Evolutionary conservation across 2,329 filamentous ascomycete species (phyloP), one percentile per base, ranked within the genome.

Genomic region (Neophaeococcomyces mojaviensis): DNA sequence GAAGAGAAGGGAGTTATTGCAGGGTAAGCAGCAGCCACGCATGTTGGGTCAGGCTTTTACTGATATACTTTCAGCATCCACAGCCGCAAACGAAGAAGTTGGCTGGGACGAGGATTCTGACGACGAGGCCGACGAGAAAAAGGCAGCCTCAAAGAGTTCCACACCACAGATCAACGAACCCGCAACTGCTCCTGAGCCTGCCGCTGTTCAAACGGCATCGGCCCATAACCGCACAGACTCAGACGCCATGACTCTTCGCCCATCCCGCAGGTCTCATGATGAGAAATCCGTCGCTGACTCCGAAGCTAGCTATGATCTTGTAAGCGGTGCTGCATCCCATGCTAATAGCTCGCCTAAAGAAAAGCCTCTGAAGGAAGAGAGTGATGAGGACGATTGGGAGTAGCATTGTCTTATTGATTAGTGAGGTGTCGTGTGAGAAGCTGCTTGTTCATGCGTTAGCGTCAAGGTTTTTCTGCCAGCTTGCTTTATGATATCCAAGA

Each of bases 291-390:
- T 92, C 56, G 81, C 88, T 6, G 92, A 92, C 59, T 96, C 90
- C 62, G 92, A 98, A 58, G 87, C 87, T 15, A 95, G 88, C 68
- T 98, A 98, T 64, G 92, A 98, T 63, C 76, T 98, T 28, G 88
- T 98, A 37, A 89, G 85, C 42, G 86, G 85, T 39, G 78, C 79
- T 36, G 80, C 82, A 31, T 95, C 86, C 63, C 84, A 86, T 54
- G 83, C 88, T 15, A 84, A 88, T 1, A 76, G 77, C 4, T 81
- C 76, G 49, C 79, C 79, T 2, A 75, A 76, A 58, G 75, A 78
- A 47, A 68, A 64, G 49, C 71, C 72, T 59, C 75, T 74, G 53
- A 77, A 70, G 52, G 70, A 72, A 65, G 64, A 77, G 68, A 61
- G 72, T 59, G 48, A 61, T 52, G 47, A 73, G 60, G 58, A 76